Base-by-base conservation (phyloP, 805 yeast species). In the Sungouiozyma intestinalis region DNA sequence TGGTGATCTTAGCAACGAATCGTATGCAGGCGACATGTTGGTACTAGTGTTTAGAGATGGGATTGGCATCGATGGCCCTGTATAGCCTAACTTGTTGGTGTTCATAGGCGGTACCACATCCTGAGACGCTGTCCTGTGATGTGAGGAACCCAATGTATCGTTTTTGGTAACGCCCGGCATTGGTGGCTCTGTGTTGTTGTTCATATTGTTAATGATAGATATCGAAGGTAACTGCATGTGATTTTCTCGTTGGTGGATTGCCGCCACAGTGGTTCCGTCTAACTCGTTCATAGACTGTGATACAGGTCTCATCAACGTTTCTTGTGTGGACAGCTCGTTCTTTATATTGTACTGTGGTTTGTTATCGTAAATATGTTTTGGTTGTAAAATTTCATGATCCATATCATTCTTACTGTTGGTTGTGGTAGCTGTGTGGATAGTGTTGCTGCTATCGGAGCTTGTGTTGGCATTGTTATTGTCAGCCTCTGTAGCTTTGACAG, bases 1-100 rank as follows among this genome's bases (percentile, higher is more conserved):
- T 13, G 73, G 73, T 3, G 65, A 60, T 35, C 57, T 47, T 38
- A 58, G 40, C 21, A 58, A 39, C 1, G 60, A 40, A 19, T 53
- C 61, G 38, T 52, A 53, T 49, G 32, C 19, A 8, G 39, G 16
- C 15, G 15, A 35, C 51, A 39, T 37, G 51, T 17, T 37, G 45
- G 24, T 20, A 39, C n/a, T 36, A 19, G 24, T 42, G 29, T 24
- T 24, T 24, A 24, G 11, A 24, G 29, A 7, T 24, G 29, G 29
- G 29, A 24, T 24, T 24, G 29, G 11, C 29, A 24, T 24, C 29
- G 29, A 11, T 24, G 11, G 11, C 29, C 29, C 29, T 24, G 29
- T 11, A 24, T 6, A 24, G 29, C 29, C 29, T 24, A 24, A 11
- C 11, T 24, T 24, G 29, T 24, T 6, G 6, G 29, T 24, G 11